Base-by-base conservation (phyloP, 495 filamentous ascomycete species). In the Astrothelium subdiscretum region DNA sequence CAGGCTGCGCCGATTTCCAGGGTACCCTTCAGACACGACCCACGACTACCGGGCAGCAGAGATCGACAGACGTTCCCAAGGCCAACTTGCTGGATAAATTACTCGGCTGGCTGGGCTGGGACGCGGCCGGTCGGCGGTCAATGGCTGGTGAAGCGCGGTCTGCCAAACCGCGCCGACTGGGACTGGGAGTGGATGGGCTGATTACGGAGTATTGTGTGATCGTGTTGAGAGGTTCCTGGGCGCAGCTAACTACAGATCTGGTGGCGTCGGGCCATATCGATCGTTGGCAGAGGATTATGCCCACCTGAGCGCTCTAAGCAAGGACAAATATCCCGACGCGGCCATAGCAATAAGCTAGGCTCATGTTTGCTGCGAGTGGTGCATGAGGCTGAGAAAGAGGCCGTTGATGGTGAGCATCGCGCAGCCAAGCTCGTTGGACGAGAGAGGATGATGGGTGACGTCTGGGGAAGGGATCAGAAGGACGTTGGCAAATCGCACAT, bases 401-500 rank as follows among this genome's bases (percentile, higher is more conserved):
- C 22, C 22, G 1, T 54, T 54, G 48, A 54, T 29, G 24, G 48
- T 12, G 48, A 29, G n/a, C 8, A 11, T 20, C 10, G 48, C 35
- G 35, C 8, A 38, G 35, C 35, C 5, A 20, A 54, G 22, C 24
- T 54, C 24, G 48, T 29, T 54, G 48, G 22, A 54, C 48, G 43
- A 22, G n/a, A 20, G 43, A 29, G 8, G 6, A 54, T 8, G 35
- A 8, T 27, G 24, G 24, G 48, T 54, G 48, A 54, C 48, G 48
- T 54, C 24, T 12, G 24, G 48, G 24, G 42, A 38, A 6, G 35
- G 35, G 35, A 6, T 38, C 5, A 18, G n/a, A 22, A 48, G 43
- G 43, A 54, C 48, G 48, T 54, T 54, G 48, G 48, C 48, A 27
- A 54, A 54, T 54, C 22, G 48, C 48, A 54, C 48, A 54, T 54